These are phyloP conservation scores for Udeniomyces megalosporus DNA, from an alignment of 768 basidiomycete species.

Conservation along the genomic window DNA sequence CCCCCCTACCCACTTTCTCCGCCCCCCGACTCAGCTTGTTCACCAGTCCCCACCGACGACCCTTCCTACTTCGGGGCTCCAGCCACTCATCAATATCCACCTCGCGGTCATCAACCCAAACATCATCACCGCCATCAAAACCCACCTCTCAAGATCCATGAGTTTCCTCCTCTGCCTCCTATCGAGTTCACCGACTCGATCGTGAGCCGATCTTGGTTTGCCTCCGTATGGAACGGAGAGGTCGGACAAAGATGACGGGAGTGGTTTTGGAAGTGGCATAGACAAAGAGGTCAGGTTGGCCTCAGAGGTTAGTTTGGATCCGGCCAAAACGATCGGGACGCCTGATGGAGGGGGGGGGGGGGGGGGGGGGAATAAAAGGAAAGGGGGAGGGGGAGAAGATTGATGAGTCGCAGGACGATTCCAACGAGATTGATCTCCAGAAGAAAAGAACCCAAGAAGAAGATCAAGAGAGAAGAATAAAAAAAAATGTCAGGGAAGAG, in stretches of 20 bases:
- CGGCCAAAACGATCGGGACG: constrained; percentile 24
- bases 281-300: not conserved
- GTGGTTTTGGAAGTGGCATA: not conserved
- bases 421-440: too few relatives aligned
- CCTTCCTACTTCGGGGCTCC: too few relatives aligned
- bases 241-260: too few relatives aligned
- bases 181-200: not conserved
- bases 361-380: too few relatives aligned
- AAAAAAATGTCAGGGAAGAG: constrained; percentile 26
- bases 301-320: constrained; percentile 28
- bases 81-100: not conserved
- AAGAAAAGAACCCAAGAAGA: too few relatives aligned
- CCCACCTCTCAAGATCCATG: not conserved
- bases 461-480: too few relatives aligned
- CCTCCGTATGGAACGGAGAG: not conserved
- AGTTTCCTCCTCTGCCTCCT: not conserved
- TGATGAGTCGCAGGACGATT: too few relatives aligned
- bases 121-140: not conserved
- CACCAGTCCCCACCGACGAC: too few relatives aligned
- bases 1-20: too few relatives aligned
- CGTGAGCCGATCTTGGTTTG: not conserved
- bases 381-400: too few relatives aligned
- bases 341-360: constrained; percentile 33
- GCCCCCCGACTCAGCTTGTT: too few relatives aligned
- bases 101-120: not conserved